Conservation (phyloP, 164 flowering plant species). For the Hamamelis virginiana region DNA sequence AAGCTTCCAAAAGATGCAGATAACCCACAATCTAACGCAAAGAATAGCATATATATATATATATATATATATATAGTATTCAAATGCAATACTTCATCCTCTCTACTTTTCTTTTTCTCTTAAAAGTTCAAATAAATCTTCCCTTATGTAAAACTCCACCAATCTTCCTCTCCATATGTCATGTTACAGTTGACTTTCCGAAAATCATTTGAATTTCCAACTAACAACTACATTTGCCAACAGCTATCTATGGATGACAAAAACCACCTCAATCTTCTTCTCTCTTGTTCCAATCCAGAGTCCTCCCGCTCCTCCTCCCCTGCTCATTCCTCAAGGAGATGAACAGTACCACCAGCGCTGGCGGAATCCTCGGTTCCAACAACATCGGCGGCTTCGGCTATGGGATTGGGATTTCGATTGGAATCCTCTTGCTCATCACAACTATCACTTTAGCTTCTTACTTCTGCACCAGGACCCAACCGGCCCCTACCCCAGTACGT, state of each 20-base stretch:
- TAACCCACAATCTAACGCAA: too few species aligned
- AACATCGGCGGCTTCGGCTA: constrained; percentile 64
- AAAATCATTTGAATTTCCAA: not conserved
- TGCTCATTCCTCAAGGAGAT: constrained; percentile 11
- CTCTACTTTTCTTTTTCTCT: constrained; percentile 6
- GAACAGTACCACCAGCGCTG: constrained; percentile 32
- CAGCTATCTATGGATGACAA: constrained; percentile 19
- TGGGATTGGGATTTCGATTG: constrained; percentile 68
- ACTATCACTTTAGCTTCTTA: constrained; percentile 75
- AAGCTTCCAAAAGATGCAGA: too few species aligned
- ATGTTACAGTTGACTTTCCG: constrained; percentile 27
- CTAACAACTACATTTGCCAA: not conserved
- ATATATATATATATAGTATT: not conserved
- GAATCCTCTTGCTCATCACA: constrained; percentile 77
- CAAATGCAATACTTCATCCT: constrained; percentile 9
- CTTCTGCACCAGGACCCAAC: constrained; percentile 48
- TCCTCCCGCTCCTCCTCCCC: not conserved
- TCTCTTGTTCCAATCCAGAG: not conserved
- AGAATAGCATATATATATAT: not conserved
- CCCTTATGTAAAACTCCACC: constrained; percentile 24
- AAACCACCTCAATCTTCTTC: not conserved
- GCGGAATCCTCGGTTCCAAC: constrained; percentile 46
- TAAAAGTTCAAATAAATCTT: not conserved
- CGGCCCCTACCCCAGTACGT: not conserved
- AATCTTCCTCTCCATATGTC: constrained; percentile 7